Evolutionary conservation across 805 yeast genomes (phyloP), one percentile per base, ranked within the genome.

Genomic region (Candida saitoana): DNA sequence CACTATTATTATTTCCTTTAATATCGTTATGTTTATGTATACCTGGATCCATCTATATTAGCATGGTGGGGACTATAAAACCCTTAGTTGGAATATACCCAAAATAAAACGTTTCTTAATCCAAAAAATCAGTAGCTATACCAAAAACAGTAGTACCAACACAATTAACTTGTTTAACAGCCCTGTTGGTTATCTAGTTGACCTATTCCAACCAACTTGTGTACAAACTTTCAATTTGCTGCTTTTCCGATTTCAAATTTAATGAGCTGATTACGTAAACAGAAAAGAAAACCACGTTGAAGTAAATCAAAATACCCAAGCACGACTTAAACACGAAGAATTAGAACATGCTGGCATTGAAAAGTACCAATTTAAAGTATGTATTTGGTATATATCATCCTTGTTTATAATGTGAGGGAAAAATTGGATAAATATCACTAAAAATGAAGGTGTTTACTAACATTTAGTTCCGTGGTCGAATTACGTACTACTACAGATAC

Each of bases 401-500:
- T n/a, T n/a, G n/a, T n/a, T n/a, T n/a, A n/a, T n/a, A n/a, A n/a
- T n/a, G n/a, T n/a, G n/a, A n/a, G n/a, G n/a, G n/a, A 22, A 22
- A 22, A 22, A 22, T 7, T 29, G 32, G 32, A 14, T 5, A 29
- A 29, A 14, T 6, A 29, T 12, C n/a, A 5, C 11, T 29, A 14
- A 29, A 14, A 11, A 9, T 29, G 5, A 12, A 29, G n/a, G 5
- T 9, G 3, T 25, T 18, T 29, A 34, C 36, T 40, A 20, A 43
- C 46, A 25, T 20, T 41, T 39, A 67, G 77, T 52, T 76, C 82
- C 1, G 68, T 69, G 3, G 51, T 57, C 11, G 78, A 76, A 3
- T 62, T 79, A 49, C 71, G 76, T 46, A 65, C 63, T 15, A 72
- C 74, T 30, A 60, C 71, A 12, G 83, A 79, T 52, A 82, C 77